Conservation (phyloP, 2,329 filamentous ascomycete species). For the Chalara sp. region DNA sequence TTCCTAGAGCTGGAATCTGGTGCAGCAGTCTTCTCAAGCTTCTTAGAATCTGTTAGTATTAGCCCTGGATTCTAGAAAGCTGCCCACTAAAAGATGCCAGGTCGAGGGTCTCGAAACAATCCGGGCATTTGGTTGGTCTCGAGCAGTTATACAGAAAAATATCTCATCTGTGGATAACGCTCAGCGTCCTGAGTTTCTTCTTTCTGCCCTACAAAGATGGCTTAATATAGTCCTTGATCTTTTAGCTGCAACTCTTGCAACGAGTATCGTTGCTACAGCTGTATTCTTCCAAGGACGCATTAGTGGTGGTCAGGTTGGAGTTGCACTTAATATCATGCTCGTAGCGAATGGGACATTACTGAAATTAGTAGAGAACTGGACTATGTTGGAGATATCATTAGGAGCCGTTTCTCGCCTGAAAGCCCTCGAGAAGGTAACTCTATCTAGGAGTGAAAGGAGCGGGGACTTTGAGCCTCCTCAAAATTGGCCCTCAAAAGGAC, state of each 20-base stretch:
- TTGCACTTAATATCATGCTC: constrained; percentile 21
- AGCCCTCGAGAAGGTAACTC: constrained; percentile 38
- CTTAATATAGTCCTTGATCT: constrained; percentile 38
- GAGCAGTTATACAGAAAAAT: constrained; percentile 37
- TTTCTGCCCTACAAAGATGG: constrained; percentile 51
- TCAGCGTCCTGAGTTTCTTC: constrained; percentile 49
- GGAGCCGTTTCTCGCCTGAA: constrained; percentile 50
- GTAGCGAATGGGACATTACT: constrained; percentile 15
- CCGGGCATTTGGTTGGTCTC: constrained; percentile 49
- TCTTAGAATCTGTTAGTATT: constrained; percentile 32
- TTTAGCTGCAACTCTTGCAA: constrained; percentile 8
- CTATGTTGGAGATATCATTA: constrained; percentile 49
- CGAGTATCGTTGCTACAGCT: constrained; percentile 12
- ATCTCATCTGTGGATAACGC: constrained; percentile 42
- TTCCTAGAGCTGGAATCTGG: constrained; percentile 57
- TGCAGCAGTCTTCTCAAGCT: constrained; percentile 38
- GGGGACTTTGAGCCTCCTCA: constrained; percentile 7
- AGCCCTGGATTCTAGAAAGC: neutral
- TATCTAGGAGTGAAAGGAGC: constrained; percentile 25
- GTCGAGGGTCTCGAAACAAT: constrained; percentile 47
- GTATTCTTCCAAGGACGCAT: constrained; percentile 8
- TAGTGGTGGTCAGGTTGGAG: constrained; percentile 16
- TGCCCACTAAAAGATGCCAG: neutral
- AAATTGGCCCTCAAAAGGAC: constrained; percentile 29
- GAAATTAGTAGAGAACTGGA: constrained; percentile 39